Conservation (phyloP, 192 early-diverging fungal species). For the Coemansia sp. region DNA sequence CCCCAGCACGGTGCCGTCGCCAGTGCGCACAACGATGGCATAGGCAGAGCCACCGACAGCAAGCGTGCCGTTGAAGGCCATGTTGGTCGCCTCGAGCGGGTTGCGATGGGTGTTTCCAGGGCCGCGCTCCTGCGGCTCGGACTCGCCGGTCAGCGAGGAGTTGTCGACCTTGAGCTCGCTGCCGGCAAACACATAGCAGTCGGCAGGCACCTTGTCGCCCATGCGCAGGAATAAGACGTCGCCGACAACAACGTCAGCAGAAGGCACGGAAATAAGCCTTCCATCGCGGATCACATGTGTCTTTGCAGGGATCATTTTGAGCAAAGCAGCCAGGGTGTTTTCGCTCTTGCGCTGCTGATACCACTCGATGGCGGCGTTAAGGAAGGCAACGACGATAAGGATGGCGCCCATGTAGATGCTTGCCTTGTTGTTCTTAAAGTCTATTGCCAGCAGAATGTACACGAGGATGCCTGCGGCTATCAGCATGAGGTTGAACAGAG, state of each 20-base stretch:
- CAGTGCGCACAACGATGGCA: conserved; percentile 89
- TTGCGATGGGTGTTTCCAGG: conserved; percentile 65
- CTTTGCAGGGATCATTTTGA: conserved; percentile 86
- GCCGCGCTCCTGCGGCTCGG: conserved; percentile 85
- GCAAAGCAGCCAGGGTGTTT: conserved; percentile 84
- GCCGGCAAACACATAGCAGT: conserved; percentile 73
- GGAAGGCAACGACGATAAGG: conserved; percentile 79
- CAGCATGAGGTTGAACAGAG: conserved; percentile 88
- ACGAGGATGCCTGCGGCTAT: conserved; percentile 76
- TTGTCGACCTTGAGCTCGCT: conserved; percentile 96
- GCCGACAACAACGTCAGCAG: conserved; percentile 75
- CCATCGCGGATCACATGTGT: conserved; percentile 78
- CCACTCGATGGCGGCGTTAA: conserved; percentile 92
- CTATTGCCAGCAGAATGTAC: conserved; percentile 78
- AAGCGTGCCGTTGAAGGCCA: conserved; percentile 88
- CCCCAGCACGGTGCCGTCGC: conserved; percentile 91
- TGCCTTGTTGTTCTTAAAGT: conserved; percentile 67
- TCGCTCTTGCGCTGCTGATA: conserved; percentile 88
- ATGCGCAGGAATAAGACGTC: conserved; percentile 86
- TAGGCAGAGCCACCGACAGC: conserved; percentile 82
- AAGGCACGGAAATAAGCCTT: conserved; percentile 63
- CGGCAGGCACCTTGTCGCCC: conserved; percentile 95
- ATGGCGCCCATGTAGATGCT: conserved; percentile 91
- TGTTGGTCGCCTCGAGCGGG: conserved; percentile 89
- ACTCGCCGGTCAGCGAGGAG: conserved; percentile 93